Evolutionary conservation across 2,329 filamentous ascomycete genomes (phyloP).

Genomic region (Trichoderma sp.): DNA sequence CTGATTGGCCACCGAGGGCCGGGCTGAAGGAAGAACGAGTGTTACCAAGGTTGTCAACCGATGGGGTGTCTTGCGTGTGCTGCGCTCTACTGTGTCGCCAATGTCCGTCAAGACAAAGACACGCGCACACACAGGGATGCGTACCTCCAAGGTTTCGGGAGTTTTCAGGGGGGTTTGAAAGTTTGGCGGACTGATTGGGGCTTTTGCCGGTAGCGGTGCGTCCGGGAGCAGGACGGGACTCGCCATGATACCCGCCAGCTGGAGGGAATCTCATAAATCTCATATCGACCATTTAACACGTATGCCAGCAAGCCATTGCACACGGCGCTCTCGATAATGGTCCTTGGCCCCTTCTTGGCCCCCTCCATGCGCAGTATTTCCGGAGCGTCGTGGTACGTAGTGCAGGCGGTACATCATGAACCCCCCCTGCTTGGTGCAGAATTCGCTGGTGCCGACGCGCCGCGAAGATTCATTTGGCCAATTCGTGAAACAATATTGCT

Average conservation of each 20-base stretch:
- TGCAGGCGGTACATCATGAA: constrained; percentile 13
- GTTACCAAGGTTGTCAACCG: not conserved
- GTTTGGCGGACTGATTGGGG: not conserved
- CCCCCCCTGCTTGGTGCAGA: constrained; percentile 28
- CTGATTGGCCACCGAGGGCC: constrained; percentile 5
- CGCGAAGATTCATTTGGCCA: constrained; percentile 74
- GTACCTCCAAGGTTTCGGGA: not conserved
- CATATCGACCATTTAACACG: not conserved
- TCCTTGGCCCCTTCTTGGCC: constrained; percentile 1
- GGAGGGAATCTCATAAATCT: not conserved
- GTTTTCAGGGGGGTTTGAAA: constrained; percentile 14
- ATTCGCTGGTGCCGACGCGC: constrained; percentile 39
- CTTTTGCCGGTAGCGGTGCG: not conserved
- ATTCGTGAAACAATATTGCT: constrained; percentile 87
- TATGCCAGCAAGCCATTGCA: not conserved
- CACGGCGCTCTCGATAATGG: not conserved
- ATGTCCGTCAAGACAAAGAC: not conserved
- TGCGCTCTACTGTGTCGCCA: not conserved
- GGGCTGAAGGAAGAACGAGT: not conserved
- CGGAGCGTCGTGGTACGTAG: not conserved
- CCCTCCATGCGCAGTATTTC: not conserved
- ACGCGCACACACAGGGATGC: not conserved
- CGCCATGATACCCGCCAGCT: constrained; percentile 1
- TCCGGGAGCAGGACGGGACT: not conserved
- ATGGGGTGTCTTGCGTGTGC: constrained; percentile 1